Evolutionary conservation across 2,329 filamentous ascomycete genomes (phyloP).

Genomic region (Neonectria neomacrospora): DNA sequence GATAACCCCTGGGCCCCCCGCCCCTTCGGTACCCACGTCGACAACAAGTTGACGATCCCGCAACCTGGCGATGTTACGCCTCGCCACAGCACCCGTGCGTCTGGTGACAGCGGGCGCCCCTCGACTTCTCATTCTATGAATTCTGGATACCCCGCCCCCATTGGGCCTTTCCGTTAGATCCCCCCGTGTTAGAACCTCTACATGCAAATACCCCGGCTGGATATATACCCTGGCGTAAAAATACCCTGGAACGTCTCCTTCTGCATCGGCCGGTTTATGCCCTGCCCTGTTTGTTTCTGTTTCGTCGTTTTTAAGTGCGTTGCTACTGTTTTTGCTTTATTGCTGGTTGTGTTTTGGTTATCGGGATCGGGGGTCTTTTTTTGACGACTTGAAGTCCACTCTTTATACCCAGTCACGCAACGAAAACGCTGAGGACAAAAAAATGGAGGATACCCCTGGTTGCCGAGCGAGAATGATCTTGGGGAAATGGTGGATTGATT

Average conservation of each 20-base stretch:
- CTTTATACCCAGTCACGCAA: constrained; percentile 51
- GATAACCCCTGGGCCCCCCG: constrained; percentile 75
- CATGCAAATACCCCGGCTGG: constrained; percentile 70
- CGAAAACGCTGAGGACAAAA: constrained; percentile 46
- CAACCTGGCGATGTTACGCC: constrained; percentile 85
- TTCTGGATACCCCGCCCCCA: constrained; percentile 95
- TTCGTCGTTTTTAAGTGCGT: constrained; percentile 42
- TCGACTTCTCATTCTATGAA: constrained; percentile 94
- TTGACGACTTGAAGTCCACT: constrained; percentile 50
- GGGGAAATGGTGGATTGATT: constrained; percentile 40
- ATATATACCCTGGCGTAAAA: constrained; percentile 75
- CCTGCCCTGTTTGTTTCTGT: constrained; percentile 48
- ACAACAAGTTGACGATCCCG: constrained; percentile 72
- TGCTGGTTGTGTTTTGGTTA: constrained; percentile 40
- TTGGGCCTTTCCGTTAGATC: constrained; percentile 90
- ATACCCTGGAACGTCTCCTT: constrained; percentile 62
- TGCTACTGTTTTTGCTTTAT: constrained; percentile 37
- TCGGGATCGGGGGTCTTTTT: constrained; percentile 44
- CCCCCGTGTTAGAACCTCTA: constrained; percentile 57
- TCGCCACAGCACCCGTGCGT: constrained; percentile 83
- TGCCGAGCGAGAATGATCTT: constrained; percentile 40
- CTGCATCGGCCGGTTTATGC: constrained; percentile 60
- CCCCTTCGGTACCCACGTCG: constrained; percentile 72
- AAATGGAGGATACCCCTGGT: constrained; percentile 50
- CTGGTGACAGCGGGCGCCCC: constrained; percentile 90